Evolutionary conservation across 495 filamentous ascomycete species (phyloP).

Genomic region (Trichoderma virens): DNA sequence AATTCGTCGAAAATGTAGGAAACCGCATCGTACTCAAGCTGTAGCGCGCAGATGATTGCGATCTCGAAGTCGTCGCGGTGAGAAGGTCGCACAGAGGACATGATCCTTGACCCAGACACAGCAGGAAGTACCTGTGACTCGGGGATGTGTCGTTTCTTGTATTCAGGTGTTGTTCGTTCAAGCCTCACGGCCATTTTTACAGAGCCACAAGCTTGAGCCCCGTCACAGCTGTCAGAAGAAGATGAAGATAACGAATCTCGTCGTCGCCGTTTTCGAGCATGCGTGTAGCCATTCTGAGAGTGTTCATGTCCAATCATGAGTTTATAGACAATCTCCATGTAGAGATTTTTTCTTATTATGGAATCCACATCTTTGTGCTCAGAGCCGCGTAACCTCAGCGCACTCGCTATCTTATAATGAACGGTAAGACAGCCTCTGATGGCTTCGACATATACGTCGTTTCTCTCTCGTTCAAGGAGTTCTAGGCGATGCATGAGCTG

Average conservation of each 20-base stretch:
- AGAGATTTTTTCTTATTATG: not conserved
- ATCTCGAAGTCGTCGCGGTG: no score
- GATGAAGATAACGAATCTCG: no score
- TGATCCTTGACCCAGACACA: no score
- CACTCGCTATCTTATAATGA: not conserved
- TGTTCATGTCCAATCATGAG: not conserved
- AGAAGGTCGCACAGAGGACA: no score
- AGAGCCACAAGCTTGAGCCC: no score
- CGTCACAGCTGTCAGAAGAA: no score
- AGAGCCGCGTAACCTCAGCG: not conserved
- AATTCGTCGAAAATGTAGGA: constrained; percentile 23
- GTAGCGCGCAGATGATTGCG: no score
- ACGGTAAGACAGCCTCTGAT: not conserved
- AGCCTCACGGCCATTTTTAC: no score
- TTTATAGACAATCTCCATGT: not conserved
- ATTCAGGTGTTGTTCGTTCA: no score
- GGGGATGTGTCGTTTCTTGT: no score
- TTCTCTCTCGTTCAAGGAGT: not conserved
- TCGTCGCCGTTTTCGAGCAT: not conserved
- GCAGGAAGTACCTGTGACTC: no score
- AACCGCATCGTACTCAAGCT: constrained; percentile 25
- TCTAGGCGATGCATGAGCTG: not conserved
- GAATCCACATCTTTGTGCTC: not conserved
- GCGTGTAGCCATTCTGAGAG: not conserved
- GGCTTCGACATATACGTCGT: not conserved